Evolutionary conservation across 2,329 filamentous ascomycete species (phyloP).

Genomic region (Davidsoniella australis): DNA sequence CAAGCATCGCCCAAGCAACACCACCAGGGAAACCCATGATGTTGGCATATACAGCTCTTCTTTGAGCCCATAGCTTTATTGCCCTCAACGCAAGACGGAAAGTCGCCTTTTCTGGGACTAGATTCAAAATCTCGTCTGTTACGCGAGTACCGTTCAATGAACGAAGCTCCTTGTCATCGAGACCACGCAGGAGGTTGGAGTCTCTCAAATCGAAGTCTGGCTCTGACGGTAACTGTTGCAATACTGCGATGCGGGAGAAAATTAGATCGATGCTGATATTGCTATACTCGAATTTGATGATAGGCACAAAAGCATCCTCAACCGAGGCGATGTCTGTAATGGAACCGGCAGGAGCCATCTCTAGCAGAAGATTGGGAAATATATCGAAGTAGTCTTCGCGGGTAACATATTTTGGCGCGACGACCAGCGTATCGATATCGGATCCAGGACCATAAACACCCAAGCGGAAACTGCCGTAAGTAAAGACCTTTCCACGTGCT

Average conservation of each 20-base stretch:
- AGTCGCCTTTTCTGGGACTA: conserved; percentile 77
- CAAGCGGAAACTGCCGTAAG: conserved; percentile 86
- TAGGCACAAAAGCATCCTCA: conserved; percentile 81
- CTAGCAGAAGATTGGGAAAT: conserved; percentile 64
- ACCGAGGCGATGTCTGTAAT: conserved; percentile 76
- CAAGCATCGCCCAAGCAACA: conserved; percentile 96
- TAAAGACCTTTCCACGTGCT: conserved; percentile 83
- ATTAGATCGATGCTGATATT: conserved; percentile 93
- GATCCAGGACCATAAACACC: conserved; percentile 91
- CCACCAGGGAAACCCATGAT: conserved; percentile 93
- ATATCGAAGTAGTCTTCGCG: conserved; percentile 83
- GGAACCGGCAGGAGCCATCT: conserved; percentile 59
- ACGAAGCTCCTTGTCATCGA: conserved; percentile 73
- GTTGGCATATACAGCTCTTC: conserved; percentile 84
- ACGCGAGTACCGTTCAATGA: conserved; percentile 90
- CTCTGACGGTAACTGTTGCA: conserved; percentile 51
- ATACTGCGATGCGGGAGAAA: conserved; percentile 55
- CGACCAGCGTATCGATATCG: conserved; percentile 92
- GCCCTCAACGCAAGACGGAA: conserved; percentile 80
- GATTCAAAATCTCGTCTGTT: conserved; percentile 74
- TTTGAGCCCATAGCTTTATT: conserved; percentile 92
- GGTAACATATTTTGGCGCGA: conserved; percentile 75
- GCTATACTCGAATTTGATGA: conserved; percentile 88
- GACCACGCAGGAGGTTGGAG: conserved; percentile 65
- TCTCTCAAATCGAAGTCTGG: conserved; percentile 62